Evolutionary conservation across 2,329 filamentous ascomycete species (phyloP).

Genomic region (Exophiala bonariae): DNA sequence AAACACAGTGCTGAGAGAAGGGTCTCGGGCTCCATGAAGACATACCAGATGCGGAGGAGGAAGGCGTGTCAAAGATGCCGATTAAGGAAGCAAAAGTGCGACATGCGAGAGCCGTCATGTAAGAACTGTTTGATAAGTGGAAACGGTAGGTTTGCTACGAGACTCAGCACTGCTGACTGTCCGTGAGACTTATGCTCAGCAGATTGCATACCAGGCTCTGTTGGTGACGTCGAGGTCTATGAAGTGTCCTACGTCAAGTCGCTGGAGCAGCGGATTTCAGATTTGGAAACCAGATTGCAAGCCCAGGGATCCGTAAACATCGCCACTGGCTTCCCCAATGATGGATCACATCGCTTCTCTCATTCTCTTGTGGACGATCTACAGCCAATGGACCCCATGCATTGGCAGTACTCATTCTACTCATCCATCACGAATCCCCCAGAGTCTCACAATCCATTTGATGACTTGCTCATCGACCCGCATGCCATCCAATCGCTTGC

Average conservation of each 20-base stretch:
- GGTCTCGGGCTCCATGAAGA: no score
- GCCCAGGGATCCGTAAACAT: background rate
- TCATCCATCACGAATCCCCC: background rate
- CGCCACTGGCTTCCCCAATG: background rate
- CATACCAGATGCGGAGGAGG: background rate
- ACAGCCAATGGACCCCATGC: no score
- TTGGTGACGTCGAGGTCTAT: background rate
- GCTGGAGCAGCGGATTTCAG: background rate
- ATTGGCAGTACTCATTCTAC: background rate
- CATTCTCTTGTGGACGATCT: no score
- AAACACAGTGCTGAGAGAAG: no score
- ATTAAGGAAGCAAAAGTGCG: background rate
- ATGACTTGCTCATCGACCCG: background rate
- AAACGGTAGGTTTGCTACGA: background rate
- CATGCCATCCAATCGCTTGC: background rate
- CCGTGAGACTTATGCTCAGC: background rate
- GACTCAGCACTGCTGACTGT: background rate
- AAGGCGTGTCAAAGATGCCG: constrained; percentile 2
- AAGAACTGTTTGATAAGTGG: background rate
- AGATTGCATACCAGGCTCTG: constrained; percentile 1
- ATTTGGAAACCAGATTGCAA: background rate
- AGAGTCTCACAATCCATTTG: no score
- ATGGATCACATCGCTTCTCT: background rate
- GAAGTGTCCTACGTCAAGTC: background rate
- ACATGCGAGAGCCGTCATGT: background rate